phyloP scores from a whole-genome alignment of 2,329 filamentous ascomycete genomes.

The Exophiala sp. region DNA sequence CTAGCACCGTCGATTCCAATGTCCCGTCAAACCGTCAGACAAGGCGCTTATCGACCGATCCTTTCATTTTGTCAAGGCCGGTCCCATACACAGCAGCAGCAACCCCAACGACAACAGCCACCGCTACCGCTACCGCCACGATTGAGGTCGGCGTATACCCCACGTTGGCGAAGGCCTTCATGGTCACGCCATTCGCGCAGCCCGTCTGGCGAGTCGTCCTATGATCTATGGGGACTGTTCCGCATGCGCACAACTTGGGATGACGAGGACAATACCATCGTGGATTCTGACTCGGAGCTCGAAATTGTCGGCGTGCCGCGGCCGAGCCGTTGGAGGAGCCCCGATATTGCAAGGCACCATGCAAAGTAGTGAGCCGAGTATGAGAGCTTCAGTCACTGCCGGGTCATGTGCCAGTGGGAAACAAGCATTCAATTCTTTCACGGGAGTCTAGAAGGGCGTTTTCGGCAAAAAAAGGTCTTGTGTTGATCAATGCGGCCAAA shows the following conservation, averaged over 20 bases:
- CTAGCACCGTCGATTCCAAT: neutral
- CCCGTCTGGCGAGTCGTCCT: constrained; percentile 1
- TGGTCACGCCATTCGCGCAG: constrained; percentile 1
- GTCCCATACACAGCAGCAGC: neutral
- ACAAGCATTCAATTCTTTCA: no score
- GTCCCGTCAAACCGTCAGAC: neutral
- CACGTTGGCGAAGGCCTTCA: neutral
- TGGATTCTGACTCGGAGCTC: neutral
- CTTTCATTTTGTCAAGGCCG: neutral
- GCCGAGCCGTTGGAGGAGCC: neutral
- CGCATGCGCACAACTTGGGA: constrained; percentile 1
- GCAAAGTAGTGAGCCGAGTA: neutral
- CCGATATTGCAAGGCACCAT: neutral
- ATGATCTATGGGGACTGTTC: constrained; percentile 1
- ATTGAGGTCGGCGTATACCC: neutral
- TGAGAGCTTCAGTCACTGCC: no score
- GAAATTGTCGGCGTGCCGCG: neutral
- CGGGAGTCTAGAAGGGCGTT: no score
- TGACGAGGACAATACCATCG: neutral
- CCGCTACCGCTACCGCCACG: no score
- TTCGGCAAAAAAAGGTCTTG: no score
- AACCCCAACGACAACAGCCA: no score
- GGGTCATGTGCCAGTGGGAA: no score
- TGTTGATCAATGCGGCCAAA: no score
- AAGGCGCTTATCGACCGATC: neutral